These are phyloP conservation scores for Tetrahymena thermophila DNA, from an alignment of 73 alveolate species.

Conservation along the genomic window DNA sequence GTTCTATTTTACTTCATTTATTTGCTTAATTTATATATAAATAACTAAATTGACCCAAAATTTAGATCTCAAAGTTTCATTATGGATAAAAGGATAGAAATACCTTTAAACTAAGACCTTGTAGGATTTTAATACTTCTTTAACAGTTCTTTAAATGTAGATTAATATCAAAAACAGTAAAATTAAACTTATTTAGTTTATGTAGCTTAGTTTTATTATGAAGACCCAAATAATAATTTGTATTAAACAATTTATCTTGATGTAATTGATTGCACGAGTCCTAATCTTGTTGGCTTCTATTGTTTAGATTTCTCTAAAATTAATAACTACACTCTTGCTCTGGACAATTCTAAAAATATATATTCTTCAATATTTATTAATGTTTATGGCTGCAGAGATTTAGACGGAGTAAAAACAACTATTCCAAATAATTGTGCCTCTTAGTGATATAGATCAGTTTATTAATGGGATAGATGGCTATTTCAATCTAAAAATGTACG, in stretches of 20 bases:
- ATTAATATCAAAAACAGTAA: no score
- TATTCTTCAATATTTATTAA: not conserved
- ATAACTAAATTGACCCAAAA: not conserved
- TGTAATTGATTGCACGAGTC: not conserved
- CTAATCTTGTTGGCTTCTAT: not conserved
- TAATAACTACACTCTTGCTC: not conserved
- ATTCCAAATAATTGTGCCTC: not conserved
- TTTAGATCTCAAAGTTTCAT: not conserved
- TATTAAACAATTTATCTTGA: not conserved
- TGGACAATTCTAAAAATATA: not conserved
- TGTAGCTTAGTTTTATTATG: not conserved
- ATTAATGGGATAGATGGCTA: not conserved
- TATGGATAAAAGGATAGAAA: not conserved
- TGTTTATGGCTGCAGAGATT: not conserved
- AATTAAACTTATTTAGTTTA: not conserved
- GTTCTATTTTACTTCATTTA: no score
- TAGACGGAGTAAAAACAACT: not conserved
- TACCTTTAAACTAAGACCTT: not conserved
- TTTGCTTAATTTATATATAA: no score
- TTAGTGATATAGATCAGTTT: not conserved
- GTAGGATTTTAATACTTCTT: not conserved
- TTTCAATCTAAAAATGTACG: no score
- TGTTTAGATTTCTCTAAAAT: not conserved
- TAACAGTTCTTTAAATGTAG: not conserved
- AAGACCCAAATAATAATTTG: not conserved